Evolutionary conservation across 2,329 filamentous ascomycete genomes (phyloP), one percentile per base, ranked within the genome.

Genomic region (Beauveria varroae): DNA sequence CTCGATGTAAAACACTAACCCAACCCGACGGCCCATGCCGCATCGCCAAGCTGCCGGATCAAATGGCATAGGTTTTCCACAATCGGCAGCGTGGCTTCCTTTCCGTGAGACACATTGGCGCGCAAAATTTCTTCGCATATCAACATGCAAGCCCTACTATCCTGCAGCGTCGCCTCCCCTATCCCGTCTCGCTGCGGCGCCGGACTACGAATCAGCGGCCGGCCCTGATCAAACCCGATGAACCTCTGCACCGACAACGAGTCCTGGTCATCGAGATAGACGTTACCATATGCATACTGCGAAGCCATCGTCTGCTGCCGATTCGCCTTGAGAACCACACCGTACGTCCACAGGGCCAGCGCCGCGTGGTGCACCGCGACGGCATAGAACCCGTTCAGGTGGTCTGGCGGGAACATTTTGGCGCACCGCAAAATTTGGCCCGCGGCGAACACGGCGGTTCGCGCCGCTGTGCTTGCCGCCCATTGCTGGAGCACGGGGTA

Each of bases 301-400:
- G 69, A 61, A 3, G 68, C 61, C 14, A 69, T 56, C 64, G 68
- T 69, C 65, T 74, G 65, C 70, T 68, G 68, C 9, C 68, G 66
- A 54, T 67, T 69, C 16, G 81, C 78, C 64, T 75, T 73, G 22
- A 74, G 78, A 6, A 86, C 77, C 0, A 90, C 81, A 0, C 86
- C 86, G 65, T 87, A 89, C 0, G 82, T 82, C 89, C 89, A 91
- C 46, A 91, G 75, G 0, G 84, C 83, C 5, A 91, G 75, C 14
- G 82, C 80, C 4, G 86, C 86, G 68, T 90, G 87, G 68, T 90
- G 88, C 0, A 90, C 80, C 0, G 83, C 85, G 7, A 90, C 82
- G 0, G 87, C 86, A 64, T 85, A 83, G 69, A 90, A 90, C 64
- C 87, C 85, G 49, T 84, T 82, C 3, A 90, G 71, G 12, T 81